Conservation (phyloP, 2,329 filamentous ascomycete species). For the Colletotrichum salicis region DNA sequence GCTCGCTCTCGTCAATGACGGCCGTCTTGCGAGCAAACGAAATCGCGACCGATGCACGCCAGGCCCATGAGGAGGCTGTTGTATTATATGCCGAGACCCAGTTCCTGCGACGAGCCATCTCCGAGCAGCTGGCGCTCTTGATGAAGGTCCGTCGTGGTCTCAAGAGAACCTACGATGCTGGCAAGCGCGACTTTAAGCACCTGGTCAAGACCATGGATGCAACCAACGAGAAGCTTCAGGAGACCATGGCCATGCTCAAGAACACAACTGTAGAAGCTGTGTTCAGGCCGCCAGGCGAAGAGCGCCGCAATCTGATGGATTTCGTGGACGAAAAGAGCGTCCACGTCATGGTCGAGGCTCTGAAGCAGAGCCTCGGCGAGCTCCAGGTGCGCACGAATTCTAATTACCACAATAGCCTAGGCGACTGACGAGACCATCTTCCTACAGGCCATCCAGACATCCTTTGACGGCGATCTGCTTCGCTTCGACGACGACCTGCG, state of each 20-base stretch:
- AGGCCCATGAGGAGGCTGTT: constrained; percentile 81
- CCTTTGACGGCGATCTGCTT: constrained; percentile 80
- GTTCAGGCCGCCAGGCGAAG: constrained; percentile 69
- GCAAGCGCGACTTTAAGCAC: constrained; percentile 68
- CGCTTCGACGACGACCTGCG: constrained; percentile 81
- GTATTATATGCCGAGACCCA: constrained; percentile 75
- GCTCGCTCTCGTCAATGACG: constrained; percentile 84
- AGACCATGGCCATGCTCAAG: constrained; percentile 73
- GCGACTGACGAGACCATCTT: constrained; percentile 22
- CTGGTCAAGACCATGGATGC: constrained; percentile 74
- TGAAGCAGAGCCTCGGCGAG: constrained; percentile 77
- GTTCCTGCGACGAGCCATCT: constrained; percentile 74
- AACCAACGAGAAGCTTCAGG: constrained; percentile 71
- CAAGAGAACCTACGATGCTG: constrained; percentile 65
- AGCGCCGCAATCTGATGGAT: constrained; percentile 73
- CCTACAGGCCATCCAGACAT: constrained; percentile 69
- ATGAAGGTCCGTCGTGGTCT: constrained; percentile 62
- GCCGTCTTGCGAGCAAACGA: constrained; percentile 89
- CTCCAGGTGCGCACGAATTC: constrained; percentile 63
- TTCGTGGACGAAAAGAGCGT: constrained; percentile 81
- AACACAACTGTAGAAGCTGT: constrained; percentile 71
- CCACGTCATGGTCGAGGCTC: constrained; percentile 69
- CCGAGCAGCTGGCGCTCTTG: constrained; percentile 64
- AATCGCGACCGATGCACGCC: constrained; percentile 80
- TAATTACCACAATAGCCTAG: background rate